Evolutionary conservation across 2,329 filamentous ascomycete genomes (phyloP).

Genomic region (Simplicillium aogashimaense): DNA sequence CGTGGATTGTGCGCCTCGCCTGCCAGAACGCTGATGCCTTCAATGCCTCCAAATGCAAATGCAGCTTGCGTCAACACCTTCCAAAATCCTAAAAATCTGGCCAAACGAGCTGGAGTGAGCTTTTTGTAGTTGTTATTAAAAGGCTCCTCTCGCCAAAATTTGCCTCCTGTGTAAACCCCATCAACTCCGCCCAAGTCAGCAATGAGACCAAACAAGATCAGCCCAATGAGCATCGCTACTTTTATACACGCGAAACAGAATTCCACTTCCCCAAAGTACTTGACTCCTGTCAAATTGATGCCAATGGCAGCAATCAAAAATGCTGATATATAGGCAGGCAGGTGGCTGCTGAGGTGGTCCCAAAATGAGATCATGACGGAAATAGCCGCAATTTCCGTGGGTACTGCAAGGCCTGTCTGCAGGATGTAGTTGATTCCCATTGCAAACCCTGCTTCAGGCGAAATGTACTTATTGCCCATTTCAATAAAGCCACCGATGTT

Average conservation of each 20-base stretch:
- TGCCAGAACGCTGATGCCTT: conserved; percentile 11
- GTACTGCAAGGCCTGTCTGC: conserved; percentile 11
- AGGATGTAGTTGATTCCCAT: conserved; percentile 14
- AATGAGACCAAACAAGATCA: conserved; percentile 26
- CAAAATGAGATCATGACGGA: conserved; percentile 13
- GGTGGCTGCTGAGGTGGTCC: conserved; percentile 7
- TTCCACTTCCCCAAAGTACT: conserved; percentile 34
- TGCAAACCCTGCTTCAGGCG: conserved; percentile 12
- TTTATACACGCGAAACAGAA: conserved; percentile 36
- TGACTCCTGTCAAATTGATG: conserved; percentile 16
- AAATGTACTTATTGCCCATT: conserved; percentile 13
- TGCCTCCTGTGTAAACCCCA: conserved; percentile 26
- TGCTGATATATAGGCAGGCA: conserved; percentile 8
- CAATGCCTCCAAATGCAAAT: conserved; percentile 23
- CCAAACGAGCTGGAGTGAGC: conserved; percentile 17
- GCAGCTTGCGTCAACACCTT: conserved; percentile 26
- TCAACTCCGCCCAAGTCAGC: conserved; percentile 25
- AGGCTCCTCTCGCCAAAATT: conserved; percentile 27
- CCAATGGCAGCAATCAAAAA: conserved; percentile 10
- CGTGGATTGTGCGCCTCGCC: conserved; percentile 35
- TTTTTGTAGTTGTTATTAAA: conserved; percentile 21
- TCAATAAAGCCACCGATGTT: conserved; percentile 15
- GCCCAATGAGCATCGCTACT: conserved; percentile 27
- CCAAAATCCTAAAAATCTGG: conserved; percentile 29
- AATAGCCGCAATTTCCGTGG: conserved; percentile 11